A percentile compares a stretch with the other conserved stretches of the same genome.
Conservation (phyloP, 2,329 filamentous ascomycete species). For the Spiromastix sp. region DNA sequence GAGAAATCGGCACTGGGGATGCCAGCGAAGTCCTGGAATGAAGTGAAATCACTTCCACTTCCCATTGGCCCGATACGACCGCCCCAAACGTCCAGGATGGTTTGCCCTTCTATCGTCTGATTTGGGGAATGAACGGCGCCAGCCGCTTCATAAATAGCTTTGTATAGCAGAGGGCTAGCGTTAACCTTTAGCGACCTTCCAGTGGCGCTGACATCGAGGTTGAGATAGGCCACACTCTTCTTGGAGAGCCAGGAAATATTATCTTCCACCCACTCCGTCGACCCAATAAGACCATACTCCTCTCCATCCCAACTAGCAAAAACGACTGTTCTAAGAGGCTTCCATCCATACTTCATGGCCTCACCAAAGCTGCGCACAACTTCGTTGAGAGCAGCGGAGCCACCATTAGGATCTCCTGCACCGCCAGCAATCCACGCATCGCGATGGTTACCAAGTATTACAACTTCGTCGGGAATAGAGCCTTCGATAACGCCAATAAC, state of each 20-base stretch:
- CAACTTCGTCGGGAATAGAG: conserved; percentile 69
- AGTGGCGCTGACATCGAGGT: conserved; percentile 65
- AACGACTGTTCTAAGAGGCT: conserved; percentile 78
- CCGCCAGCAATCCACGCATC: conserved; percentile 87
- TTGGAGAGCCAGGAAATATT: conserved; percentile 68
- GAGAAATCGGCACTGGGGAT: conserved; percentile 56
- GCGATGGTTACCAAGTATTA: conserved; percentile 85
- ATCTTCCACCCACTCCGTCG: conserved; percentile 89
- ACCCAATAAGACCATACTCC: conserved; percentile 78
- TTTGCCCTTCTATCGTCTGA: conserved; percentile 59
- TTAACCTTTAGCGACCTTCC: conserved; percentile 54
- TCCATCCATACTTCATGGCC: conserved; percentile 65
- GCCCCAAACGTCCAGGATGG: conserved; percentile 58
- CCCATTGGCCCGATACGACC: conserved; percentile 56
- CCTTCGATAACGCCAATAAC: conserved; percentile 89
- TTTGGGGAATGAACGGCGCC: conserved; percentile 59
- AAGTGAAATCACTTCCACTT: conserved; percentile 63
- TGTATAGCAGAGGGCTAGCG: conserved; percentile 67
- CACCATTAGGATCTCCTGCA: conserved; percentile 72
- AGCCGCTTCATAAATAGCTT: conserved; percentile 58
- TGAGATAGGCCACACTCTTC: conserved; percentile 70
- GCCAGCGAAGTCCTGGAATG: conserved; percentile 63
- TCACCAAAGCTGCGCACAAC: conserved; percentile 64
- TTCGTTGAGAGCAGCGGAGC: conserved; percentile 69
- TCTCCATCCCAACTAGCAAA: conserved; percentile 80